Percentiles rank a stretch among this genome's conserved stretches.
Conservation (phyloP, 768 basidiomycete species). For the Cystofilobasidium bisporidii region DNA sequence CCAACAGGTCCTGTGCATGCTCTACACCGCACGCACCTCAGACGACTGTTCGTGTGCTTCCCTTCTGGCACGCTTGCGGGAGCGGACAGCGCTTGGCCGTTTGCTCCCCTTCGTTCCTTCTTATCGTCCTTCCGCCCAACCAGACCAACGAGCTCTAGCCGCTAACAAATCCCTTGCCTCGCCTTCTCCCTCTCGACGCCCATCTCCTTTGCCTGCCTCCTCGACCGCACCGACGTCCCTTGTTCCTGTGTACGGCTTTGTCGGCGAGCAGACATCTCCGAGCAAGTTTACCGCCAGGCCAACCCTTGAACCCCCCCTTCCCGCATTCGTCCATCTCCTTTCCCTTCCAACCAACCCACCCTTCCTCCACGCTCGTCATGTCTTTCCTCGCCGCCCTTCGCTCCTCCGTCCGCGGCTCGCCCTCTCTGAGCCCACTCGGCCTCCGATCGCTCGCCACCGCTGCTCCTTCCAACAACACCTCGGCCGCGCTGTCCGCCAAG, state of each 20-base stretch:
- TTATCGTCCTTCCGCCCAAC: background rate
- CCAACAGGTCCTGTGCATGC: background rate
- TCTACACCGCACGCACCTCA: background rate
- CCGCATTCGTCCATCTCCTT: background rate
- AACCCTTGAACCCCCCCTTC: background rate
- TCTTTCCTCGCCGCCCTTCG: background rate
- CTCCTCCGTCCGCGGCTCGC: background rate
- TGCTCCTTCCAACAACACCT: too few species aligned
- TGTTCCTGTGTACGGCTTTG: too few species aligned
- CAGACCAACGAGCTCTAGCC: too few species aligned
- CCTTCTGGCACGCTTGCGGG: too few species aligned
- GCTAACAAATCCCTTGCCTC: too few species aligned
- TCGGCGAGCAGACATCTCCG: conserved; percentile 3
- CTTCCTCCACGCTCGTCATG: background rate
- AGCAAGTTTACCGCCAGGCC: background rate
- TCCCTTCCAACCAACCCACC: background rate
- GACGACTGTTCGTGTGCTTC: background rate
- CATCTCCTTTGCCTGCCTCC: background rate
- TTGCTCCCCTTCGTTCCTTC: too few species aligned
- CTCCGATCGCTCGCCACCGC: conserved; percentile 20
- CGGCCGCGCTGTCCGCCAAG: too few species aligned
- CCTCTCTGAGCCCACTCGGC: too few species aligned
- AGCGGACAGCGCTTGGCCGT: too few species aligned
- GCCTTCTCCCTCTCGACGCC: too few species aligned
- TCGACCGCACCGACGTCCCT: too few species aligned